Percentiles rank a stretch among this genome's conserved stretches.
Evolutionary conservation across 2,329 filamentous ascomycete genomes (phyloP).

Genomic region (Pseudogymnoascus sp.): DNA sequence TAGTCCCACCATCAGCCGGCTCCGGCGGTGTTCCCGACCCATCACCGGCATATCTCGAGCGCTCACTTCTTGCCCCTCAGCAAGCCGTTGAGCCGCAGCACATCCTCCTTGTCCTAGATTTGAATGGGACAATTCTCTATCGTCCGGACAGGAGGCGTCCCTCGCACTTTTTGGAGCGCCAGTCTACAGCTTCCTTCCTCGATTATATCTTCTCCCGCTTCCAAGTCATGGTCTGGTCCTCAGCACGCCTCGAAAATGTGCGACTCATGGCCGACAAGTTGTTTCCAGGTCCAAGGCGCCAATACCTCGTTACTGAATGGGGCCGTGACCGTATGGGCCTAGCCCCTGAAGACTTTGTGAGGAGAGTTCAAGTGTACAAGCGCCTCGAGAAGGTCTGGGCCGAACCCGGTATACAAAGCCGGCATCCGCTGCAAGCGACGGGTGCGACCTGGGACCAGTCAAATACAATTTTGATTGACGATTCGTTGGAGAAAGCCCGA

Average conservation of each 20-base stretch:
- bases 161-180: conserved; percentile 57
- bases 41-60: conserved; percentile 52
- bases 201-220: conserved; percentile 68
- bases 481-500: conserved; percentile 71
- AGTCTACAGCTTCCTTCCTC: conserved; percentile 63
- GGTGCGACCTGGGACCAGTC: conserved; percentile 63
- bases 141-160: conserved; percentile 51
- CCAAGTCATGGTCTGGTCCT: conserved; percentile 85
- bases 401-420: conserved; percentile 36
- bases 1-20: neutral
- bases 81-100: conserved; percentile 44
- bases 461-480: conserved; percentile 88
- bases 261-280: conserved; percentile 58
- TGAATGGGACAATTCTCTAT: conserved; percentile 84
- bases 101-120: conserved; percentile 79
- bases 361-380: conserved; percentile 85
- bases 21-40: conserved; percentile 47
- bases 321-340: conserved; percentile 71
- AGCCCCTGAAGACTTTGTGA: conserved; percentile 53
- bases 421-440: conserved; percentile 37
- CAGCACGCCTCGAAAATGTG: conserved; percentile 70
- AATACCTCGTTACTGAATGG: conserved; percentile 64
- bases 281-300: conserved; percentile 47
- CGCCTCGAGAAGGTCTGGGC: conserved; percentile 68
- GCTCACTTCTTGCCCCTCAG: conserved; percentile 41